These are phyloP conservation scores for Phialocephala subalpina DNA, from an alignment of 2,329 filamentous ascomycete species.

Conservation along the genomic window DNA sequence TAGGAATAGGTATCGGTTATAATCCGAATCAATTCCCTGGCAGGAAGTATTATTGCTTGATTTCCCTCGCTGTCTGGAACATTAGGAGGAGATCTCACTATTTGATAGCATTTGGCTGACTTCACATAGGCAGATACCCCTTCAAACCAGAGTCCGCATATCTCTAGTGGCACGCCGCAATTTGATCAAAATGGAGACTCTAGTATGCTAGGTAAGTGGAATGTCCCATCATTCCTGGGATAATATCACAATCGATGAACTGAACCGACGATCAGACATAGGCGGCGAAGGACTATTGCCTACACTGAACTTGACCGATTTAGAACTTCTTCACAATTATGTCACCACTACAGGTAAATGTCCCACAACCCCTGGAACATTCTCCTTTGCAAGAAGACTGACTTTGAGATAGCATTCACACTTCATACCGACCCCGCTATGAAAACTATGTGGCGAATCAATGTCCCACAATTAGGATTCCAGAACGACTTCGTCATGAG, in stretches of 20 bases:
- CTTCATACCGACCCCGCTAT: conserved; percentile 51
- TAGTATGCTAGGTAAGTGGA: too few relatives aligned
- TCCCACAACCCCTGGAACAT: too few relatives aligned
- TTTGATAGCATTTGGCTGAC: background rate
- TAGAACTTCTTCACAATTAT: conserved; percentile 63
- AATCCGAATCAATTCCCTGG: too few relatives aligned
- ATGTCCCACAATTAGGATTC: conserved; percentile 55
- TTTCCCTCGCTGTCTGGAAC: too few relatives aligned
- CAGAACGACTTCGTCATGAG: conserved; percentile 56
- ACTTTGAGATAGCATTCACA: conserved; percentile 52
- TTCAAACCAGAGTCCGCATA: conserved; percentile 15
- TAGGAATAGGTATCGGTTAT: too few relatives aligned
- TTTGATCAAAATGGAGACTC: conserved; percentile 4
- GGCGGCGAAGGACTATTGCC: background rate
- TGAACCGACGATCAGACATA: too few relatives aligned
- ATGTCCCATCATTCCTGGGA: too few relatives aligned
- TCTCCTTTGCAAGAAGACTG: too few relatives aligned
- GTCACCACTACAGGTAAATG: conserved; percentile 50
- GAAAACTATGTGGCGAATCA: conserved; percentile 55
- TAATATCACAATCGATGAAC: too few relatives aligned
- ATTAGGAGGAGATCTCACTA: too few relatives aligned
- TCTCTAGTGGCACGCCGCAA: background rate
- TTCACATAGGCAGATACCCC: conserved; percentile 5
- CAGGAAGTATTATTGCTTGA: too few relatives aligned
- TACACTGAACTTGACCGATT: conserved; percentile 51